A percentile compares a stretch with the other conserved stretches of the same genome.
Conservation (phyloP, 306 rosid species). For the Prunus mume region DNA sequence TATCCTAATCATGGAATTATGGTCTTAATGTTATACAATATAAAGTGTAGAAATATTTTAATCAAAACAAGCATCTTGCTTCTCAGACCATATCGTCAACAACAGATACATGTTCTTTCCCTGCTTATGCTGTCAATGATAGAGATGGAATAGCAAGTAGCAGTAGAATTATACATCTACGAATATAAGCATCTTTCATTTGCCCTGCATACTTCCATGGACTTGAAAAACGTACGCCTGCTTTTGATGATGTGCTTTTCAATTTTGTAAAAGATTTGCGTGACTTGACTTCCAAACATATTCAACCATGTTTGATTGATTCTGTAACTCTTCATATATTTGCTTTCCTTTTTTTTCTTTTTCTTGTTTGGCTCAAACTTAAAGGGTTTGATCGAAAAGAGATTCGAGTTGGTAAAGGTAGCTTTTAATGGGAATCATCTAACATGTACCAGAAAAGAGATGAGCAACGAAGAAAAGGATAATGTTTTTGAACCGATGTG, state of each 20-base stretch:
- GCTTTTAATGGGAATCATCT: constrained; percentile 11
- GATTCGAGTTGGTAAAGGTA: constrained; percentile 11
- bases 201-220: background rate
- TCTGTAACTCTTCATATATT: background rate
- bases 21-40: background rate
- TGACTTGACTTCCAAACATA: background rate
- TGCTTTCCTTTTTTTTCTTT: background rate
- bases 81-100: background rate
- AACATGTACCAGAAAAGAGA: constrained; percentile 9
- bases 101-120: background rate
- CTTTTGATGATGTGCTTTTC: background rate
- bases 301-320: background rate
- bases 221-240: background rate
- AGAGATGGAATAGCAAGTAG: background rate
- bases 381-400: constrained; percentile 5
- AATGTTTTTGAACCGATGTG: background rate
- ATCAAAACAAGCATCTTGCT: background rate
- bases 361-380: background rate
- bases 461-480: background rate
- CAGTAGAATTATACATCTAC: background rate
- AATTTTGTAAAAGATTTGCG: background rate
- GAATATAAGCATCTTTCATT: background rate
- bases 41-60: background rate
- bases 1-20: constrained; percentile 8
- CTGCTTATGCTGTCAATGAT: constrained; percentile 9